Conservation (phyloP, 345 rosid genomes). For the Populus deltoides region DNA sequence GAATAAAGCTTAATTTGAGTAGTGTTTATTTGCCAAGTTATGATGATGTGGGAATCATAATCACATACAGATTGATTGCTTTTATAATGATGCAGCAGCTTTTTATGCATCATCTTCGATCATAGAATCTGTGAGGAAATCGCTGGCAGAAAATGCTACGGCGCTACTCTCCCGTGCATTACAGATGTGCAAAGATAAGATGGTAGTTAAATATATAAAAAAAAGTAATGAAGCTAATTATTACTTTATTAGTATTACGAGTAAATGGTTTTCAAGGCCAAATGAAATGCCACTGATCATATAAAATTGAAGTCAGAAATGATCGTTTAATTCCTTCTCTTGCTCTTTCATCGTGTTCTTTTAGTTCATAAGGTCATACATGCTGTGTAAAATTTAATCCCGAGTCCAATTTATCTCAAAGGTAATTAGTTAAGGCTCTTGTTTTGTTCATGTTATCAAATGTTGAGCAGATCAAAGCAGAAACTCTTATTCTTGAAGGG, state of each 20-base stretch:
- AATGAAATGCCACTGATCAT: too few species aligned
- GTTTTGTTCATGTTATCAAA: too few species aligned
- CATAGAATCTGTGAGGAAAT: conserved; percentile 52
- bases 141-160: conserved; percentile 50
- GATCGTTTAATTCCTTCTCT: background rate
- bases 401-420: background rate
- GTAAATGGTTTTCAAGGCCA: too few species aligned
- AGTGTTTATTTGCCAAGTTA: background rate
- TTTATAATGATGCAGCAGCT: conserved; percentile 11
- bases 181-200: conserved; percentile 52
- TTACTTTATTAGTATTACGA: background rate
- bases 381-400: too few species aligned
- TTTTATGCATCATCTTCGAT: conserved; percentile 31
- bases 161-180: conserved; percentile 52
- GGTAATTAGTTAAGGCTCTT: too few species aligned
- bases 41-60: background rate
- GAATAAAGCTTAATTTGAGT: background rate
- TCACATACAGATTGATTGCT: background rate
- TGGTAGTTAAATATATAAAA: conserved; percentile 25
- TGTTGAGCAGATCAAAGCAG: conserved; percentile 50
- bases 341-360: background rate
- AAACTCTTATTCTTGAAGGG: conserved; percentile 54
- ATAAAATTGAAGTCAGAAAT: too few species aligned
- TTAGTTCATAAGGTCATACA: too few species aligned
- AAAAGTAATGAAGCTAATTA: background rate